Evolutionary conservation across 1,284 basidiomycete genomes (phyloP).

Genomic region (Rhodotorula sp.): DNA sequence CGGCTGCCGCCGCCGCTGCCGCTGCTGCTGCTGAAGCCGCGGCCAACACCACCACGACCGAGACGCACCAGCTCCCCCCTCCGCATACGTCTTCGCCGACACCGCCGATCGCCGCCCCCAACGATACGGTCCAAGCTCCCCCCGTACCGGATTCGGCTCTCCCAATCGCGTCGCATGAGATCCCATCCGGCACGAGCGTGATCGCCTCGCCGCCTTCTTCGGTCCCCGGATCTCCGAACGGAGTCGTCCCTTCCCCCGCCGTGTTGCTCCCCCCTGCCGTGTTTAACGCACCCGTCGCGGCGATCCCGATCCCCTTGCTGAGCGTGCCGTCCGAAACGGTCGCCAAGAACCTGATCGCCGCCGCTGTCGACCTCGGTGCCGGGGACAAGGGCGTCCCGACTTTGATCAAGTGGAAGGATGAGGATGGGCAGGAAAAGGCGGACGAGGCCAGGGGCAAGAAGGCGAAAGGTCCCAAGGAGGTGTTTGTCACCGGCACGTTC

Average conservation of each 20-base stretch:
- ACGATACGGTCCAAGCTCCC: slow-evolving; percentile 36
- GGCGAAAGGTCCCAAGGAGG: slow-evolving; percentile 47
- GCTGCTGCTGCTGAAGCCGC: background rate
- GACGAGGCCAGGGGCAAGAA: slow-evolving; percentile 53
- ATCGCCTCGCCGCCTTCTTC: slow-evolving; percentile 27
- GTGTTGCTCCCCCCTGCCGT: slow-evolving; percentile 40
- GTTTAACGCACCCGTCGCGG: slow-evolving; percentile 42
- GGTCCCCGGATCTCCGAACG: slow-evolving; percentile 10
- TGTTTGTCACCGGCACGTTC: slow-evolving; percentile 61
- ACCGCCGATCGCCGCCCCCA: slow-evolving; percentile 22
- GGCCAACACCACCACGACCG: slow-evolving; percentile 6
- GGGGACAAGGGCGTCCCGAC: slow-evolving; percentile 46
- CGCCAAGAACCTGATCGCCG: slow-evolving; percentile 43
- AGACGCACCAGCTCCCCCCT: slow-evolving; percentile 18
- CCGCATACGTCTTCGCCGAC: slow-evolving; percentile 33
- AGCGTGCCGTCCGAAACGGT: slow-evolving; percentile 39
- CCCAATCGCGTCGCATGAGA: slow-evolving; percentile 28
- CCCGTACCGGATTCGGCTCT: slow-evolving; percentile 22
- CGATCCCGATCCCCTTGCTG: slow-evolving; percentile 40
- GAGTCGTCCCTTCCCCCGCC: slow-evolving; percentile 23
- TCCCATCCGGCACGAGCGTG: slow-evolving; percentile 38
- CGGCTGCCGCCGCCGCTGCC: background rate
- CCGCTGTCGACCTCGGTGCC: slow-evolving; percentile 47
- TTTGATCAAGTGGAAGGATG: slow-evolving; percentile 46
- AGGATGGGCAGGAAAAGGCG: slow-evolving; percentile 49